phyloP scores from a whole-genome alignment of 2,329 filamentous ascomycete species.

The Exophiala sideris region DNA sequence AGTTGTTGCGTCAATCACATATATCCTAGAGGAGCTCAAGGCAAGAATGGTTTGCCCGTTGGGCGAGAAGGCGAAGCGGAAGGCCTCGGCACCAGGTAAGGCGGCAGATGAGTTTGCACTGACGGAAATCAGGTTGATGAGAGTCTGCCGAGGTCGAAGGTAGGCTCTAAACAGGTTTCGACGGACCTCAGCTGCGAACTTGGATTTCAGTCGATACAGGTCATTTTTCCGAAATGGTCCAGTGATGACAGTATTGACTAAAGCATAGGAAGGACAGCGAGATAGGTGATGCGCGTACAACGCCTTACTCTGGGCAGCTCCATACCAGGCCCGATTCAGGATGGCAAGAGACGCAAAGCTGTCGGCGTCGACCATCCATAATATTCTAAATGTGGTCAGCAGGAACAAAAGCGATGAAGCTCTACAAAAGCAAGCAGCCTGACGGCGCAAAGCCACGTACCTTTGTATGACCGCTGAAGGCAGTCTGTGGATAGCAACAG shows the following conservation, averaged over 20 bases:
- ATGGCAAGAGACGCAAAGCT: constrained; percentile 45
- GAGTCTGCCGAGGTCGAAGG: constrained; percentile 64
- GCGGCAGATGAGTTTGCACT: constrained; percentile 78
- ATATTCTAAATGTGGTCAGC: constrained; percentile 37
- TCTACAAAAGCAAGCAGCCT: neutral
- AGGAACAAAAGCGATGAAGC: neutral
- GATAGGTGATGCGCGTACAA: constrained; percentile 48
- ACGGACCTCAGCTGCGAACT: constrained; percentile 69
- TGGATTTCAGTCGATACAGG: constrained; percentile 59
- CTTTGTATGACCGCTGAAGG: constrained; percentile 25
- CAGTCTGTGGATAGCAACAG: constrained; percentile 21
- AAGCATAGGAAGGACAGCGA: constrained; percentile 41
- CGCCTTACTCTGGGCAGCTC: constrained; percentile 40
- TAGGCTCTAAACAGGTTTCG: constrained; percentile 76
- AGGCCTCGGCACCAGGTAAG: constrained; percentile 77
- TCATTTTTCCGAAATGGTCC: constrained; percentile 40
- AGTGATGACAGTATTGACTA: constrained; percentile 35
- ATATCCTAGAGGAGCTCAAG: constrained; percentile 81
- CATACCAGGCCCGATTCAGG: constrained; percentile 45
- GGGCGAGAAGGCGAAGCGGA: constrained; percentile 78
- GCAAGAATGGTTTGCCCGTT: constrained; percentile 71
- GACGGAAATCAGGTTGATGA: constrained; percentile 77
- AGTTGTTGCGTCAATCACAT: constrained; percentile 67
- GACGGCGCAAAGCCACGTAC: constrained; percentile 11
- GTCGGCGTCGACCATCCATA: constrained; percentile 46